These are phyloP conservation scores for Trichothecium sympodiale DNA, from an alignment of 2,329 filamentous ascomycete genomes.

Conservation along the genomic window DNA sequence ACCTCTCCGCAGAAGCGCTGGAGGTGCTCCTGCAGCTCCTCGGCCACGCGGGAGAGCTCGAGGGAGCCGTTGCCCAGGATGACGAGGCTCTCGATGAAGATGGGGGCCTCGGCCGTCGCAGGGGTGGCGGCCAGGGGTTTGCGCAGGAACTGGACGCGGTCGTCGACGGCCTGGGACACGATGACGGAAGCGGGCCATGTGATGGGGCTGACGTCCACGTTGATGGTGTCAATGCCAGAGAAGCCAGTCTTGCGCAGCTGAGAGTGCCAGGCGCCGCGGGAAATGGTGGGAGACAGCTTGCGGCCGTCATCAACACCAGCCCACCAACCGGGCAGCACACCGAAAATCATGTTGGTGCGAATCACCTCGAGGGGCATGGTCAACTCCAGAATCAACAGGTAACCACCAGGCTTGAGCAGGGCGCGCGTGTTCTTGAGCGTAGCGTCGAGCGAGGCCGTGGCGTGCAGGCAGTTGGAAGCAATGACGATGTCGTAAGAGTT, in stretches of 20 bases:
- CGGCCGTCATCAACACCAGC: slow-evolving; percentile 9
- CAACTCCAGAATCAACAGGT: slow-evolving; percentile 30
- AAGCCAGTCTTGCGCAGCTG: slow-evolving; percentile 4
- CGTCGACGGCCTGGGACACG: slow-evolving; percentile 5
- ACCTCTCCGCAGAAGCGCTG: slow-evolving; percentile 4
- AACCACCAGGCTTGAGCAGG: slow-evolving; percentile 31
- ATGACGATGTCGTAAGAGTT: slow-evolving; percentile 26
- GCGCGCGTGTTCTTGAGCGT: slow-evolving; percentile 18
- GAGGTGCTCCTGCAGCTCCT: slow-evolving; percentile 3
- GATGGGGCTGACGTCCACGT: not conserved
- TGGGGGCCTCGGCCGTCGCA: not conserved
- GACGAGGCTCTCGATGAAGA: slow-evolving; percentile 3
- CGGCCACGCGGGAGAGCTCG: slow-evolving; percentile 4
- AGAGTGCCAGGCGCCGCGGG: slow-evolving; percentile 2
- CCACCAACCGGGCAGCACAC: slow-evolving; percentile 20
- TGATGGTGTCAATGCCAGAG: slow-evolving; percentile 5
- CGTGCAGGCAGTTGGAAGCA: slow-evolving; percentile 25
- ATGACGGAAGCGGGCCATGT: slow-evolving; percentile 1
- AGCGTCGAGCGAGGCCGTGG: slow-evolving; percentile 16
- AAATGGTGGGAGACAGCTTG: slow-evolving; percentile 2
- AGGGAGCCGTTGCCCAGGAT: slow-evolving; percentile 4
- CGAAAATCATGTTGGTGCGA: slow-evolving; percentile 10
- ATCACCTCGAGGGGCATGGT: too few relatives aligned
- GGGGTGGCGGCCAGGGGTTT: not conserved
- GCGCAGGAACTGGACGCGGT: slow-evolving; percentile 4